Conservation (phyloP, 1,284 basidiomycete species). For the Malassezia dermatis region DNA sequence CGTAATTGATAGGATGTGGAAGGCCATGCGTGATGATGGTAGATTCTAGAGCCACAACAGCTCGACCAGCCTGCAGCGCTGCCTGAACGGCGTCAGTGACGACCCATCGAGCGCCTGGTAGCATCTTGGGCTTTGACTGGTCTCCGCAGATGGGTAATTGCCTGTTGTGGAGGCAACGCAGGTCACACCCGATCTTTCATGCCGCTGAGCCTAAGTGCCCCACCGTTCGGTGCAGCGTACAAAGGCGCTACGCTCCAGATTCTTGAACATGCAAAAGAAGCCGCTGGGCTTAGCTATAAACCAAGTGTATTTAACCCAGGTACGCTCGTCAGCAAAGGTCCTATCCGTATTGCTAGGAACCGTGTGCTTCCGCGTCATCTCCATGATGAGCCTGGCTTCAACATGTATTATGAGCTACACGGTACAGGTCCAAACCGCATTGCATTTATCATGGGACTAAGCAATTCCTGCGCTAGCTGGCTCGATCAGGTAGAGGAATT, state of each 20-base stretch:
- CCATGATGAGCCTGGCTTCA: slow-evolving; percentile 22
- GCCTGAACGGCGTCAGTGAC: slow-evolving; percentile 8
- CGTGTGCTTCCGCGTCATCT: slow-evolving; percentile 18
- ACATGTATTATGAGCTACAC: slow-evolving; percentile 47
- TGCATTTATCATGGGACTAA: slow-evolving; percentile 47
- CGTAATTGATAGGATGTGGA: slow-evolving; percentile 60
- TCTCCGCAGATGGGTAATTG: background rate
- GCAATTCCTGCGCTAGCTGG: slow-evolving; percentile 48
- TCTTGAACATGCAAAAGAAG: slow-evolving; percentile 21
- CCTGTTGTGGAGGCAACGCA: background rate
- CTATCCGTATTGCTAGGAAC: slow-evolving; percentile 17
- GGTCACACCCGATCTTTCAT: background rate
- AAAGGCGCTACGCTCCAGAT: slow-evolving; percentile 25
- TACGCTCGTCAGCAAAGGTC: slow-evolving; percentile 24
- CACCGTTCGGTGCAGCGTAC: slow-evolving; percentile 38
- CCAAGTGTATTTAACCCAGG: slow-evolving; percentile 40
- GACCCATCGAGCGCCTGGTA: background rate
- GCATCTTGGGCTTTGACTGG: background rate
- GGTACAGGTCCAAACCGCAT: slow-evolving; percentile 33
- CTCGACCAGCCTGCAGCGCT: slow-evolving; percentile 19
- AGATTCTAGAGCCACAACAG: slow-evolving; percentile 57
- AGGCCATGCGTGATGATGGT: slow-evolving; percentile 78
- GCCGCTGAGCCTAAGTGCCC: background rate
- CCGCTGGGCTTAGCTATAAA: slow-evolving; percentile 21
- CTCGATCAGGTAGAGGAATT: slow-evolving; percentile 48